A percentile compares a stretch with the other conserved stretches of the same genome.
Evolutionary conservation across 495 filamentous ascomycete species (phyloP).

Genomic region (Aspergillus leporis): DNA sequence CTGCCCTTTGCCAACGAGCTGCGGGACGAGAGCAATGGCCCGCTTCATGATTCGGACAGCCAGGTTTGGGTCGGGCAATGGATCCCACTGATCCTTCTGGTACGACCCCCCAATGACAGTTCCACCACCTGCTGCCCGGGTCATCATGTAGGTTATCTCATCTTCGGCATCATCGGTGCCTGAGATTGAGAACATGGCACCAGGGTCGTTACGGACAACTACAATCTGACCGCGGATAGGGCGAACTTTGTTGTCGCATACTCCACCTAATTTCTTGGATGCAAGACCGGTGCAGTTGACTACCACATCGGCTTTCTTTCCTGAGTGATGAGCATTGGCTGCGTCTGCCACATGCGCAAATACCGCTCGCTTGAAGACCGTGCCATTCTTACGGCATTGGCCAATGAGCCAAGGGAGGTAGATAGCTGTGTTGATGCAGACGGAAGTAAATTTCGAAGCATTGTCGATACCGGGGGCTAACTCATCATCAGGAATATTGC

Average conservation of each 20-base stretch:
- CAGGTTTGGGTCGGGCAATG: conserved; percentile 74
- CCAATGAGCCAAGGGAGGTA: conserved; percentile 84
- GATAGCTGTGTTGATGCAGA: conserved; percentile 87
- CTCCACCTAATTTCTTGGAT: conserved; percentile 75
- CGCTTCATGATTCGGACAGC: conserved; percentile 90
- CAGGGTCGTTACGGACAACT: conserved; percentile 79
- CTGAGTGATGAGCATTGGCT: conserved; percentile 59
- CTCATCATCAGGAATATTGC: conserved; percentile 52
- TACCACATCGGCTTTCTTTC: conserved; percentile 64
- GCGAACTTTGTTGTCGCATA: conserved; percentile 70
- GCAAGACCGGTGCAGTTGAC: conserved; percentile 87
- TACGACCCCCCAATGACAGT: conserved; percentile 89
- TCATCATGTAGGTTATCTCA: conserved; percentile 88
- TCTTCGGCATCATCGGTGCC: conserved; percentile 80
- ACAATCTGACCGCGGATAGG: conserved; percentile 88
- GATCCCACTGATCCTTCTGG: conserved; percentile 80
- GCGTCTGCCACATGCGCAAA: conserved; percentile 76
- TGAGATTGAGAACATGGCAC: conserved; percentile 66
- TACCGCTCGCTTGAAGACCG: conserved; percentile 59
- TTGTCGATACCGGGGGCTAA: conserved; percentile 64
- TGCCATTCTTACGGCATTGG: conserved; percentile 71
- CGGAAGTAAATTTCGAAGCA: conserved; percentile 72
- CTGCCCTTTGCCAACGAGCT: conserved; percentile 67
- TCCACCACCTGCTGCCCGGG: conserved; percentile 74
- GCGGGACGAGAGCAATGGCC: conserved; percentile 68